Percentiles rank a stretch among this genome's conserved stretches.
phyloP scores from a whole-genome alignment of 2,329 filamentous ascomycete species.

The Monosporascus sp. region DNA sequence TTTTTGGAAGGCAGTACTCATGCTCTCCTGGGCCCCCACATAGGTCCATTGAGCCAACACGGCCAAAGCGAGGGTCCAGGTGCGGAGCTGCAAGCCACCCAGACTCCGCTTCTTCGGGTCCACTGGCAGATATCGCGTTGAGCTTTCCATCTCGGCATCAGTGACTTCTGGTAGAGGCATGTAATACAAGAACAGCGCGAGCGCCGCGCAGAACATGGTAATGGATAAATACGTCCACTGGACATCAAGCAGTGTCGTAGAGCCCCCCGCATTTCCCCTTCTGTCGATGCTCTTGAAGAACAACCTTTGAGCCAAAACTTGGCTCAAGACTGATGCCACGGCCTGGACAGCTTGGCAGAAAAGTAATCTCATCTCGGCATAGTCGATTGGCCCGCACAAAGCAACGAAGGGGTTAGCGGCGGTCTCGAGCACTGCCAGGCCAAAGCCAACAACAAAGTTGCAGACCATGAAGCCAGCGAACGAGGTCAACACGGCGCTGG shows the following conservation, averaged over 20 bases:
- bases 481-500: conserved; percentile 66
- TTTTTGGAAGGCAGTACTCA: conserved; percentile 55
- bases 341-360: conserved; percentile 72
- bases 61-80: conserved; percentile 59
- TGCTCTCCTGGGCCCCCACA: conserved; percentile 65
- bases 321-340: conserved; percentile 67
- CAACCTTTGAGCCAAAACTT: conserved; percentile 65
- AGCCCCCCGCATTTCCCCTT: conserved; percentile 15
- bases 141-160: conserved; percentile 48
- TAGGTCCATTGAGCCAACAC: conserved; percentile 75
- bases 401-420: conserved; percentile 70
- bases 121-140: conserved; percentile 42
- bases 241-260: conserved; percentile 60
- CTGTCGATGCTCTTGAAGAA: conserved; percentile 60
- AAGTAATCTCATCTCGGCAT: conserved; percentile 69
- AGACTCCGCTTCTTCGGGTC: conserved; percentile 43
- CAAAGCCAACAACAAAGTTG: conserved; percentile 70
- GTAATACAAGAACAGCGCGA: conserved; percentile 66
- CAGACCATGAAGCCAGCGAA: conserved; percentile 74
- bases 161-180: conserved; percentile 59
- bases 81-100: conserved; percentile 48
- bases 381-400: conserved; percentile 67
- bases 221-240: conserved; percentile 86
- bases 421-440: conserved; percentile 71
- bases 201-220: conserved; percentile 64